Evolutionary conservation across 2,329 filamentous ascomycete species (phyloP).

Genomic region (Xylaria arbuscula): DNA sequence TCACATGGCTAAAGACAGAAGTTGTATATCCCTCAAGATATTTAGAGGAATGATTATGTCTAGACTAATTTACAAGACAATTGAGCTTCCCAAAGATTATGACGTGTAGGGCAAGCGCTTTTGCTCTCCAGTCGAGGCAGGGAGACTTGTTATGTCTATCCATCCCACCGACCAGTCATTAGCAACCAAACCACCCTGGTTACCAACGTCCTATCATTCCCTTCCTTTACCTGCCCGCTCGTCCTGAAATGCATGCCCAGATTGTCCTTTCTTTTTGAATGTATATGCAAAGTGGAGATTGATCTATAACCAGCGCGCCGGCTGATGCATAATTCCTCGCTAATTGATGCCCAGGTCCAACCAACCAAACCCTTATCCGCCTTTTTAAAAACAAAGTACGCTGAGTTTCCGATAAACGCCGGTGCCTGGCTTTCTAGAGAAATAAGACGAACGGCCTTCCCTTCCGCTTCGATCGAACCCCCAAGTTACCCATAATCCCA

Average conservation of each 20-base stretch:
- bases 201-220: constrained; percentile 26
- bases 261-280: constrained; percentile 27
- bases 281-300: constrained; percentile 63
- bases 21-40: background rate
- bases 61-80: constrained; percentile 30
- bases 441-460: constrained; percentile 33
- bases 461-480: constrained; percentile 45
- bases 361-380: constrained; percentile 22
- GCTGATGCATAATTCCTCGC: constrained; percentile 41
- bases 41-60: constrained; percentile 14
- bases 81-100: background rate
- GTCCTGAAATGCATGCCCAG: constrained; percentile 38
- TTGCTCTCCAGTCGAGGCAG: constrained; percentile 14
- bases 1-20: no score
- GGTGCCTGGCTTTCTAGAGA: constrained; percentile 31
- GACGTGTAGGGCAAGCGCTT: constrained; percentile 5
- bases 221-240: constrained; percentile 18
- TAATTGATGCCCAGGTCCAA: constrained; percentile 36
- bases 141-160: constrained; percentile 1
- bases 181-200: constrained; percentile 9
- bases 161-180: constrained; percentile 13
- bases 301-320: constrained; percentile 55
- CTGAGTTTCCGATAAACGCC: constrained; percentile 43
- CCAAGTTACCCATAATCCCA: constrained; percentile 41
- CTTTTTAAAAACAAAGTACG: constrained; percentile 35